phyloP scores from a whole-genome alignment of 1,139 yeast genomes.

The Scheffersomyces segobiensis region DNA sequence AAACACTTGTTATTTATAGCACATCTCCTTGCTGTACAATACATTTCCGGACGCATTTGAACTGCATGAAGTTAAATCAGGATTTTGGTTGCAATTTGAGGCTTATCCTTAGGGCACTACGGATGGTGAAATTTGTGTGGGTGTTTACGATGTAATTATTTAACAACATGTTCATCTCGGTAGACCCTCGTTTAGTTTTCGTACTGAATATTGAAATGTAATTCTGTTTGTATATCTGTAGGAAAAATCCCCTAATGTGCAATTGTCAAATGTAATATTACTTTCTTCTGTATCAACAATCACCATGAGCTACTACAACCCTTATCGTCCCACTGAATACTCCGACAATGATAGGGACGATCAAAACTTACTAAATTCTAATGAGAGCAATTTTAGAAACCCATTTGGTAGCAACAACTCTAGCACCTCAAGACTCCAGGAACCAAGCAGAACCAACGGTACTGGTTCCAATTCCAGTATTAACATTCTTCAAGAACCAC shows the following conservation, averaged over 20 bases:
- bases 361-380: no score
- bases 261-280: not conserved
- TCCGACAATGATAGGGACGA: not conserved
- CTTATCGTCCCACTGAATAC: not conserved
- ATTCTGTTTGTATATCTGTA: not conserved
- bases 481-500: not conserved
- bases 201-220: not conserved
- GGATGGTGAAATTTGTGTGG: not conserved
- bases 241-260: not conserved
- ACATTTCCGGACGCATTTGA: not conserved
- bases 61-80: not conserved
- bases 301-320: not conserved
- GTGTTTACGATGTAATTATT: not conserved
- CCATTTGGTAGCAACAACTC: constrained; percentile 17
- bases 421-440: constrained; percentile 31
- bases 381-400: constrained; percentile 10
- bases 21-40: not conserved
- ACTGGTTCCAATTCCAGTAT: not conserved
- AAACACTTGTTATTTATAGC: not conserved
- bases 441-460: constrained; percentile 27
- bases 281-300: not conserved
- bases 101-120: not conserved
- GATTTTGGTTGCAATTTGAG: not conserved
- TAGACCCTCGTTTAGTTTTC: not conserved
- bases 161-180: not conserved